A percentile compares a stretch with the other conserved stretches of the same genome.
These are phyloP conservation scores for Globisporangium cystogenes DNA, from an alignment of 352 stramenopile species.

Conservation along the genomic window DNA sequence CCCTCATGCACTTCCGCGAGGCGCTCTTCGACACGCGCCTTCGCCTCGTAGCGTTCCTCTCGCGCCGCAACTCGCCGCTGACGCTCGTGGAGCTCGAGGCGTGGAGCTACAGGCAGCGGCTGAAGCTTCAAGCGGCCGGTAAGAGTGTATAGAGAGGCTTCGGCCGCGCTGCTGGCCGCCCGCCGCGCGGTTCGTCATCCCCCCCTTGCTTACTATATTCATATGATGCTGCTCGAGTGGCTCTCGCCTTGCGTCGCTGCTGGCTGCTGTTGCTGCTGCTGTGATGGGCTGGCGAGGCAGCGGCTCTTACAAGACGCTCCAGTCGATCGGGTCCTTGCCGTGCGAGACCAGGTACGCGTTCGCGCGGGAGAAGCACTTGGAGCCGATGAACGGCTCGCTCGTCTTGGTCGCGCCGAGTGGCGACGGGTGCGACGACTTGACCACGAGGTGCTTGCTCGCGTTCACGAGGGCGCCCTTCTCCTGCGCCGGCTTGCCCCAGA, in stretches of 20 bases:
- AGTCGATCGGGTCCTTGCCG: constrained; percentile 82
- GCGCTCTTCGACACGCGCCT: constrained; percentile 43
- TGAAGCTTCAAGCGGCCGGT: constrained; percentile 5
- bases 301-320: constrained; percentile 41
- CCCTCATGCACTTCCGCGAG: constrained; percentile 58
- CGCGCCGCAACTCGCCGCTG: constrained; percentile 31
- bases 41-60: constrained; percentile 45
- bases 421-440: constrained; percentile 91
- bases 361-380: constrained; percentile 86
- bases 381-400: constrained; percentile 93
- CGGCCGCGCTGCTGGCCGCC: too few relatives aligned
- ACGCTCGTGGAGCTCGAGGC: constrained; percentile 41
- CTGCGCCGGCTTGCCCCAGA: constrained; percentile 97
- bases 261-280: too few relatives aligned
- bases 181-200: too few relatives aligned
- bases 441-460: constrained; percentile 66
- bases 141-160: constrained; percentile 12
- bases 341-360: constrained; percentile 75
- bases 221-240: too few relatives aligned
- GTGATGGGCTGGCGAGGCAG: not conserved
- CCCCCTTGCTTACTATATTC: too few relatives aligned
- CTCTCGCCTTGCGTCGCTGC: too few relatives aligned
- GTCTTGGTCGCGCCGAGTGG: constrained; percentile 96
- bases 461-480: constrained; percentile 79
- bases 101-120: constrained; percentile 34